phyloP scores from a whole-genome alignment of 176 grass and related monocot genomes.

The Carex kokanica region DNA sequence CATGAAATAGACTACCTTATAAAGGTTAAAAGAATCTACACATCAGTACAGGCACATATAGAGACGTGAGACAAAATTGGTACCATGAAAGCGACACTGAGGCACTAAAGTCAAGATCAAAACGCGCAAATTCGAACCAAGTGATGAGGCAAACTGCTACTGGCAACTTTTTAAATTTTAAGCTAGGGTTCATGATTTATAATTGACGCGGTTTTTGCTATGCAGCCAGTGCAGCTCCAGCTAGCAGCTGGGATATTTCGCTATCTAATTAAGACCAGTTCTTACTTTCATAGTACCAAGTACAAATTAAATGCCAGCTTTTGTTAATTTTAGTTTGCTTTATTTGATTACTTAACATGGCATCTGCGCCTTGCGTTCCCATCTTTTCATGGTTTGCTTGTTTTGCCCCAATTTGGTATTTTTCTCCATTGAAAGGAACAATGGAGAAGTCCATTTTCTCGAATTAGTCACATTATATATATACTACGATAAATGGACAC shows the following conservation, averaged over 20 bases:
- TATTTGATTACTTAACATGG: conserved; percentile 41
- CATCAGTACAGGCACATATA: not conserved
- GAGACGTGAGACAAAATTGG: not conserved
- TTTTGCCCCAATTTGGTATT: not conserved
- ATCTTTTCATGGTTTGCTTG: conserved; percentile 9
- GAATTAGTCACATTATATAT: not conserved
- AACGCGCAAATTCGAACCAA: not conserved
- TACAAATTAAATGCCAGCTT: conserved; percentile 18
- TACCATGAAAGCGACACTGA: not conserved
- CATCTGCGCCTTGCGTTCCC: not conserved
- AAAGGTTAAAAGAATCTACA: conserved; percentile 1
- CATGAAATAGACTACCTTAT: not conserved
- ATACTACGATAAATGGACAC: not conserved
- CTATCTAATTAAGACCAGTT: conserved; percentile 2
- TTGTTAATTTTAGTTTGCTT: not conserved
- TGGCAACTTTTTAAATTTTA: conserved; percentile 34
- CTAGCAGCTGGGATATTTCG: conserved; percentile 32
- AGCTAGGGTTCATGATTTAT: conserved; percentile 28
- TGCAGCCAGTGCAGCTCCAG: conserved; percentile 57
- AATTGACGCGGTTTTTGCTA: conserved; percentile 26
- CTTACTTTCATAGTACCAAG: conserved; percentile 16
- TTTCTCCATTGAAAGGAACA: not conserved
- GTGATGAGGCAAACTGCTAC: not conserved
- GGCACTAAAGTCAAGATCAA: not conserved
- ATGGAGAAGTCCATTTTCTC: not conserved